phyloP scores from a whole-genome alignment of 1,284 basidiomycete genomes.

The Athelia psychrophila region DNA sequence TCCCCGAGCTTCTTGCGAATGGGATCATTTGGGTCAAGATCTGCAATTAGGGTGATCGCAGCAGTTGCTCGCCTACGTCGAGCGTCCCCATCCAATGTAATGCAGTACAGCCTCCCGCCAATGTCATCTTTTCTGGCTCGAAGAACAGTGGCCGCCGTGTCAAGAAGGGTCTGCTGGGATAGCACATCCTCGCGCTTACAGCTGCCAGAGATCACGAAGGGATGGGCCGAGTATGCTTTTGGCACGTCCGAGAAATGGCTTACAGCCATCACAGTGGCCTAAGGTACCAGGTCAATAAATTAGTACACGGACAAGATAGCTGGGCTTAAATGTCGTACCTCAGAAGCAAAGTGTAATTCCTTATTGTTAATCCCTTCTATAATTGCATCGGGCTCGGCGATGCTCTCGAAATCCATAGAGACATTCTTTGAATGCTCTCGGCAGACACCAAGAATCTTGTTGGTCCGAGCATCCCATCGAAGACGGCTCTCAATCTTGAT shows the following conservation, averaged over 20 bases:
- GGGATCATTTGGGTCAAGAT: not conserved
- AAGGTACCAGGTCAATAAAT: not conserved
- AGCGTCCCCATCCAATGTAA: not conserved
- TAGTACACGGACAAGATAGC: not conserved
- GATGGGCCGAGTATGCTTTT: constrained; percentile 12
- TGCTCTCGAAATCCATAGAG: constrained; percentile 12
- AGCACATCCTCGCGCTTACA: constrained; percentile 8
- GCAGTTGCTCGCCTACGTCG: not conserved
- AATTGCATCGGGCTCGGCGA: constrained; percentile 1
- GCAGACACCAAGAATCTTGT: constrained; percentile 21
- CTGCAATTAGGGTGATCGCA: not conserved
- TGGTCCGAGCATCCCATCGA: constrained; percentile 17
- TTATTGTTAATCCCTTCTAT: constrained; percentile 2
- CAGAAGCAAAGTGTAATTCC: constrained; percentile 16
- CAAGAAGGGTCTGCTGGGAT: constrained; percentile 6
- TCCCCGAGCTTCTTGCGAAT: not conserved
- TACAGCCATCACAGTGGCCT: constrained; percentile 23
- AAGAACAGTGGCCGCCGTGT: not conserved
- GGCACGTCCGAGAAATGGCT: constrained; percentile 13
- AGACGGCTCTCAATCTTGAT: constrained; percentile 18
- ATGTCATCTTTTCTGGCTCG: constrained; percentile 13
- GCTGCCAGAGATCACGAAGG: constrained; percentile 20
- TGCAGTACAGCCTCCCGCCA: not conserved
- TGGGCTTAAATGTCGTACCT: constrained; percentile 17
- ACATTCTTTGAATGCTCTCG: constrained; percentile 16